Conservation (phyloP, 2,329 filamentous ascomycete genomes). For the Botrytis fabae region DNA sequence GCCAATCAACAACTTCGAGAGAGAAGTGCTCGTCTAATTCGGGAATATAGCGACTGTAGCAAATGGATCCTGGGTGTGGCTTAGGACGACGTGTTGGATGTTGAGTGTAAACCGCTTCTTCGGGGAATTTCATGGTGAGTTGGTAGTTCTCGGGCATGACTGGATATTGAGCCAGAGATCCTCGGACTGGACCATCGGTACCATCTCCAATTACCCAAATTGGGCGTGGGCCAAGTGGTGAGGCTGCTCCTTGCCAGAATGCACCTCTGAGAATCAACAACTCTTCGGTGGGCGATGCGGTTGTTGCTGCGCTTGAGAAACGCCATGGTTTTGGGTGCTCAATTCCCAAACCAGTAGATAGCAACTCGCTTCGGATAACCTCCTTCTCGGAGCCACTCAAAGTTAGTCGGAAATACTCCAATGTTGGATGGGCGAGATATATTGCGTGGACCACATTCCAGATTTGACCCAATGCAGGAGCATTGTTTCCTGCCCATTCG, state of each 20-base stretch:
- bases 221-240: constrained; percentile 64
- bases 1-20: constrained; percentile 71
- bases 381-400: constrained; percentile 39
- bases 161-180: constrained; percentile 40
- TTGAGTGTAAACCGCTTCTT: constrained; percentile 51
- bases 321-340: constrained; percentile 28
- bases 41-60: constrained; percentile 78
- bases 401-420: constrained; percentile 42
- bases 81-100: constrained; percentile 73
- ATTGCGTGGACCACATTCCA: constrained; percentile 45
- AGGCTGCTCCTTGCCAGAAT: constrained; percentile 71
- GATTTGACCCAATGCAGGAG: constrained; percentile 42
- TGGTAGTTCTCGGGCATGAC: constrained; percentile 46
- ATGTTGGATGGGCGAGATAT: constrained; percentile 38
- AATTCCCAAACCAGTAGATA: constrained; percentile 35
- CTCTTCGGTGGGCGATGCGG: constrained; percentile 33
- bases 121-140: constrained; percentile 42
- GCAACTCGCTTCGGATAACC: constrained; percentile 38
- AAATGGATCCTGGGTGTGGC: constrained; percentile 65
- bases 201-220: constrained; percentile 49
- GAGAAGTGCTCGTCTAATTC: constrained; percentile 75
- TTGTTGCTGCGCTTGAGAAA: constrained; percentile 2
- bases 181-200: constrained; percentile 44
- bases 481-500: constrained; percentile 39
- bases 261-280: constrained; percentile 54